Conservation (phyloP, 1,284 basidiomycete species). For the Laetiporus sulphureus region DNA sequence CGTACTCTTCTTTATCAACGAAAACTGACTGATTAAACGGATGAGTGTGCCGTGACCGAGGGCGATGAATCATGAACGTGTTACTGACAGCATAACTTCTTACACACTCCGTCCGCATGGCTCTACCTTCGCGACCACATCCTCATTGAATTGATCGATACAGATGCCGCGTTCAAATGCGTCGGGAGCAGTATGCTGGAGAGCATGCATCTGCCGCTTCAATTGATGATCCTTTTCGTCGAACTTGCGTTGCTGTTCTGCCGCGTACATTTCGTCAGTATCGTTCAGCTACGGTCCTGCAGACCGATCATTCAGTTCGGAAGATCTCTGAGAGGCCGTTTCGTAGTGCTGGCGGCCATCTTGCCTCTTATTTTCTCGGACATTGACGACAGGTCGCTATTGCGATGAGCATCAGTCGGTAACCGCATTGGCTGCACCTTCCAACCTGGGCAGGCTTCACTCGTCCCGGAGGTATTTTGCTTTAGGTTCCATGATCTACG, state of each 20-base stretch:
- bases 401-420: too few relatives aligned
- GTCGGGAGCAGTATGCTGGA: conserved; percentile 25
- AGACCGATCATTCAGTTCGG: too few relatives aligned
- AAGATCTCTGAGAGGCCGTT: too few relatives aligned
- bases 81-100: too few relatives aligned
- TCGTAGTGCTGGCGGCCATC: too few relatives aligned
- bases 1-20: conserved; percentile 43
- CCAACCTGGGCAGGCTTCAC: too few relatives aligned
- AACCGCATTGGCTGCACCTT: too few relatives aligned
- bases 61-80: conserved; percentile 16
- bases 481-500: too few relatives aligned
- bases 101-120: conserved; percentile 45
- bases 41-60: neutral
- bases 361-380: too few relatives aligned
- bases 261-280: conserved; percentile 22
- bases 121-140: conserved; percentile 38
- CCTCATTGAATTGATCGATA: conserved; percentile 41
- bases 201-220: conserved; percentile 27
- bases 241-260: conserved; percentile 34
- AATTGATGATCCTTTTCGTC: conserved; percentile 40
- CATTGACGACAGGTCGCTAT: too few relatives aligned
- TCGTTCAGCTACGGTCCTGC: too few relatives aligned
- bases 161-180: conserved; percentile 54
- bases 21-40: conserved; percentile 33
- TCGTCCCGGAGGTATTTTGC: too few relatives aligned